Percentiles rank a stretch among this genome's conserved stretches.
These are phyloP conservation scores for Lasiosphaeria hispida DNA, from an alignment of 495 filamentous ascomycete species.

Conservation along the genomic window DNA sequence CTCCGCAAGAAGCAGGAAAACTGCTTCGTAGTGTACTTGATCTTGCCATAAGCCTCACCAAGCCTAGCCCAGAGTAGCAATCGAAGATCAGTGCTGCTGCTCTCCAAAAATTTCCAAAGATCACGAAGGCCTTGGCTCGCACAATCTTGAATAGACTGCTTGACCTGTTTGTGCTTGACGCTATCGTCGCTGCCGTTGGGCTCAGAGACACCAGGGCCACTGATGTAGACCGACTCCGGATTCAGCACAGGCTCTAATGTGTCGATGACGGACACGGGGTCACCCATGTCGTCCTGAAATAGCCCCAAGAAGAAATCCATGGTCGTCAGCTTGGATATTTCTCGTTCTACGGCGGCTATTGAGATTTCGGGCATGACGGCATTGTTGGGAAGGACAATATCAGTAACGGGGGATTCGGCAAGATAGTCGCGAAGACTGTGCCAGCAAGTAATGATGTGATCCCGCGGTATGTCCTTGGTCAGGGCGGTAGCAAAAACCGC, in stretches of 20 bases:
- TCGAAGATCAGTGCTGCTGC: slow-evolving; percentile 74
- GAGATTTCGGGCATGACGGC: slow-evolving; percentile 88
- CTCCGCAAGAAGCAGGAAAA: slow-evolving; percentile 81
- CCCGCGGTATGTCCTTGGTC: slow-evolving; percentile 62
- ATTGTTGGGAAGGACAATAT: slow-evolving; percentile 78
- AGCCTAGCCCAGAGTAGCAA: slow-evolving; percentile 86
- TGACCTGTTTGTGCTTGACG: slow-evolving; percentile 20
- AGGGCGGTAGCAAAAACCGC: slow-evolving; percentile 72
- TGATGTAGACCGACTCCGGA: slow-evolving; percentile 55
- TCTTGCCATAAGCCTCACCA: slow-evolving; percentile 78
- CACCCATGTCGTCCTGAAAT: slow-evolving; percentile 62
- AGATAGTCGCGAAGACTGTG: slow-evolving; percentile 57
- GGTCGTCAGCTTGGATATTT: slow-evolving; percentile 86
- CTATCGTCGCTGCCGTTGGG: slow-evolving; percentile 6
- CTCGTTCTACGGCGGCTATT: slow-evolving; percentile 71
- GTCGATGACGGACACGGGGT: slow-evolving; percentile 81
- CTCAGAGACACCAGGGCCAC: slow-evolving; percentile 15
- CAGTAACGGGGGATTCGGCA: slow-evolving; percentile 30
- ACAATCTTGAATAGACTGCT: slow-evolving; percentile 40
- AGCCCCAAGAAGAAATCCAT: slow-evolving; percentile 94
- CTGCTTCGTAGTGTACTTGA: slow-evolving; percentile 80
- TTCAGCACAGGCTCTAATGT: slow-evolving; percentile 90
- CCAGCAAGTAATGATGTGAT: slow-evolving; percentile 78
- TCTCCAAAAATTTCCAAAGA: slow-evolving; percentile 78
- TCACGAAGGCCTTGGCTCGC: slow-evolving; percentile 58